These are phyloP conservation scores for Corylus avellana DNA, from an alignment of 306 rosid genomes.

Conservation along the genomic window DNA sequence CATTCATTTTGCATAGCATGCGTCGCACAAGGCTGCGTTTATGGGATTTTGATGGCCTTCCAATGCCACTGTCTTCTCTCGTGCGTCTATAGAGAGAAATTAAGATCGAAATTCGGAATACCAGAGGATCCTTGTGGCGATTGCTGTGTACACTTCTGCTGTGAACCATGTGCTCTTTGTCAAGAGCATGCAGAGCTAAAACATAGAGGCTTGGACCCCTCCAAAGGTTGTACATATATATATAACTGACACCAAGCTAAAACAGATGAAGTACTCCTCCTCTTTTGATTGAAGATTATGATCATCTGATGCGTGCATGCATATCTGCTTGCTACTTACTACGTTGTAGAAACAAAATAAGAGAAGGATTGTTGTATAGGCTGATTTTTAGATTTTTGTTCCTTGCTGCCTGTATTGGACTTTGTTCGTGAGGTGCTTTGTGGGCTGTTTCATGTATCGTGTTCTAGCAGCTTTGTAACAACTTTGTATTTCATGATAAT, in stretches of 20 bases:
- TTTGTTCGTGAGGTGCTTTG: no score
- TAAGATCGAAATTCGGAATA: constrained; percentile 34
- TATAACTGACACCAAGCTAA: neutral
- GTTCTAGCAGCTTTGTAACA: no score
- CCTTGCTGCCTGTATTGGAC: no score
- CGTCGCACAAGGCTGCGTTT: constrained; percentile 34
- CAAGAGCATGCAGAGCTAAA: constrained; percentile 49
- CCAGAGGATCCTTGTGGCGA: constrained; percentile 44
- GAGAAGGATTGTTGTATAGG: no score
- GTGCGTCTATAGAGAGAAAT: constrained; percentile 41
- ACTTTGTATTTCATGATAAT: no score
- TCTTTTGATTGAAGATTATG: neutral
- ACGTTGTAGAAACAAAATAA: no score
- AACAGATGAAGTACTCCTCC: neutral
- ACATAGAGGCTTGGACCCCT: constrained; percentile 43
- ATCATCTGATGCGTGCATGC: neutral
- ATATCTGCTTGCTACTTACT: no score
- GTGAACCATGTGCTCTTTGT: constrained; percentile 38
- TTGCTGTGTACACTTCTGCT: constrained; percentile 41
- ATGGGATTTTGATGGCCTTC: constrained; percentile 37
- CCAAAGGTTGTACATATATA: constrained; percentile 22
- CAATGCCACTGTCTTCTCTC: constrained; percentile 41
- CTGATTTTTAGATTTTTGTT: no score
- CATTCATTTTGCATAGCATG: constrained; percentile 30
- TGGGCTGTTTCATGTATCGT: no score